These are phyloP conservation scores for Puccinia coronata DNA, from an alignment of 1,284 basidiomycete species.

Conservation along the genomic window DNA sequence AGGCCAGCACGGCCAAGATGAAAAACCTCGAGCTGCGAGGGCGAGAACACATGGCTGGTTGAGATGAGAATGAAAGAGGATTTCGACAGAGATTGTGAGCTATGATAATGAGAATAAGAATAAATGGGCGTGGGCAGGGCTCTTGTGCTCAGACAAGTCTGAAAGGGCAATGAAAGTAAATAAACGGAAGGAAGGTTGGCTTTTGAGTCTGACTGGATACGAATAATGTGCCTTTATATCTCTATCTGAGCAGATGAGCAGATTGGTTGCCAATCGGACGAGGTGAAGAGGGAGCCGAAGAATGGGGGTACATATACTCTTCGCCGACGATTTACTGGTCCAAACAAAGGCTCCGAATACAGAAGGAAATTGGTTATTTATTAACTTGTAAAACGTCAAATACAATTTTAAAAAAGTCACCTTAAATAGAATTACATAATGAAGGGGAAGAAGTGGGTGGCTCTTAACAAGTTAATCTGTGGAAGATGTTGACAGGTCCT, in stretches of 20 bases:
- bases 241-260: neutral
- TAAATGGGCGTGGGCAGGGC: neutral
- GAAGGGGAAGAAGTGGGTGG: too few relatives aligned
- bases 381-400: too few relatives aligned
- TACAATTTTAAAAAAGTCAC: too few relatives aligned
- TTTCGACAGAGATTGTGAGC: neutral
- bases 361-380: too few relatives aligned
- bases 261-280: conserved; percentile 1
- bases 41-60: conserved; percentile 8
- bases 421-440: too few relatives aligned
- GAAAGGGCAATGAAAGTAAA: neutral
- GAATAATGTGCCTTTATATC: neutral
- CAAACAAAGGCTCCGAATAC: too few relatives aligned
- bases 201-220: neutral
- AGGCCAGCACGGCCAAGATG: neutral
- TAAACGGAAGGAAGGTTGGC: neutral
- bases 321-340: neutral
- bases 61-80: neutral
- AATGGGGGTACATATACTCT: neutral
- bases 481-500: too few relatives aligned
- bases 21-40: neutral
- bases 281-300: neutral
- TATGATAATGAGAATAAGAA: neutral
- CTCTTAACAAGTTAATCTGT: too few relatives aligned
- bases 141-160: neutral